phyloP scores from a whole-genome alignment of 495 filamentous ascomycete genomes.

The Lasiosphaeris hirsuta region DNA sequence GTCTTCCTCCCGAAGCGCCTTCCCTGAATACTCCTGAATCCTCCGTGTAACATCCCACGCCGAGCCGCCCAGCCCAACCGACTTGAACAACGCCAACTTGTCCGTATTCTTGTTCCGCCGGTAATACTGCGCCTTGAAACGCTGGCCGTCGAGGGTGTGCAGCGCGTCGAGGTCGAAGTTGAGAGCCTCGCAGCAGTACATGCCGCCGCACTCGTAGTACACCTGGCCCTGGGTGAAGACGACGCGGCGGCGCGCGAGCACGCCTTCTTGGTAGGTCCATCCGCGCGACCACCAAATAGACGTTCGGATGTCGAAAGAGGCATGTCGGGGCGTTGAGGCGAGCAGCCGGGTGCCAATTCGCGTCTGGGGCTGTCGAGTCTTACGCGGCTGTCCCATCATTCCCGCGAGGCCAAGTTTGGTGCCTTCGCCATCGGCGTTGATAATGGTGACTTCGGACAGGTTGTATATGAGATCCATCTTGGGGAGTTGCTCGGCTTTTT shows the following conservation, averaged over 20 bases:
- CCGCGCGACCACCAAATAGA: slow-evolving; percentile 6
- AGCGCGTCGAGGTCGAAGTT: slow-evolving; percentile 6
- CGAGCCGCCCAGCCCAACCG: not conserved
- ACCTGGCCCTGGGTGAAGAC: slow-evolving; percentile 4
- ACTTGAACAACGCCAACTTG: not conserved
- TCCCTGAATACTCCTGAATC: slow-evolving; percentile 5
- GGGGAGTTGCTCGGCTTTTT: not conserved
- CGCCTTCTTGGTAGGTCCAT: slow-evolving; percentile 13
- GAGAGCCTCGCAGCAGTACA: slow-evolving; percentile 8
- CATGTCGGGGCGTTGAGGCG: not conserved
- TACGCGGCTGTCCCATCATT: not conserved
- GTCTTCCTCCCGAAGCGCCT: slow-evolving; percentile 2
- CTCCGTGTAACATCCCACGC: slow-evolving; percentile 4
- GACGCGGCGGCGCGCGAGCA: slow-evolving; percentile 6
- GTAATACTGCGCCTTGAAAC: slow-evolving; percentile 2
- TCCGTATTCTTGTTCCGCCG: not conserved
- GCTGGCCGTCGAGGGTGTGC: slow-evolving; percentile 4
- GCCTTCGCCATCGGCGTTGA: not conserved
- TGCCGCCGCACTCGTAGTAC: slow-evolving; percentile 6
- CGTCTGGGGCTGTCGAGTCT: slow-evolving; percentile 1
- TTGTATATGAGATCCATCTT: slow-evolving; percentile 5
- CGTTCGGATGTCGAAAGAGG: not conserved
- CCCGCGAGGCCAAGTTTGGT: not conserved
- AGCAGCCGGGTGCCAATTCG: slow-evolving; percentile 7
- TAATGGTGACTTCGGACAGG: slow-evolving; percentile 1